These are phyloP conservation scores for Naematelia aurantialba DNA, from an alignment of 768 basidiomycete genomes.

Conservation along the genomic window DNA sequence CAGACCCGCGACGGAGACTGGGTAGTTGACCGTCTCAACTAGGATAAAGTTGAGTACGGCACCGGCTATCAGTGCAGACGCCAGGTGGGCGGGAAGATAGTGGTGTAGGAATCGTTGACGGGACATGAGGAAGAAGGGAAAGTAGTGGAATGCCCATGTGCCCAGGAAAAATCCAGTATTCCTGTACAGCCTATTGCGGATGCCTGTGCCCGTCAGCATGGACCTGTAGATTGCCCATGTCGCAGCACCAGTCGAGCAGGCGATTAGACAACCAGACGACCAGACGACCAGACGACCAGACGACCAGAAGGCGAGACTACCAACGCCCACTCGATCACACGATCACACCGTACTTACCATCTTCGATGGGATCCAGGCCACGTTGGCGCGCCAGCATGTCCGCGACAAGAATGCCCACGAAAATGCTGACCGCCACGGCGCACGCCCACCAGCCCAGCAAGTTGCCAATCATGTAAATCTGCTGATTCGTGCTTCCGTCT, in stretches of 20 bases:
- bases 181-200: slow-evolving; percentile 91
- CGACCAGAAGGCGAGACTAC: too few species aligned
- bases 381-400: slow-evolving; percentile 84
- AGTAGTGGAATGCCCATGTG: slow-evolving; percentile 91
- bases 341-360: slow-evolving; percentile 59
- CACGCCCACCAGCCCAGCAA: slow-evolving; percentile 92
- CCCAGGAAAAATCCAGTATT: slow-evolving; percentile 92
- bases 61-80: slow-evolving; percentile 86
- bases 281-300: too few species aligned
- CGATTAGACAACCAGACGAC: too few species aligned
- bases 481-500: slow-evolving; percentile 68
- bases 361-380: slow-evolving; percentile 77
- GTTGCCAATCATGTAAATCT: slow-evolving; percentile 96
- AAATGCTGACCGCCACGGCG: slow-evolving; percentile 77
- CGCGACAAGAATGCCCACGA: slow-evolving; percentile 81
- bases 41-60: slow-evolving; percentile 84
- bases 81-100: slow-evolving; percentile 93
- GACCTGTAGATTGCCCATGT: neutral
- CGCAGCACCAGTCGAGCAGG: neutral
- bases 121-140: slow-evolving; percentile 96
- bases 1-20: slow-evolving; percentile 72
- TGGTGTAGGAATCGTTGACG: slow-evolving; percentile 97
- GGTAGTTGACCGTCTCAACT: slow-evolving; percentile 86
- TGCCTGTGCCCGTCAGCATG: slow-evolving; percentile 56
- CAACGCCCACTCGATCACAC: too few species aligned